A percentile compares a stretch with the other conserved stretches of the same genome.
These are phyloP conservation scores for Candida qinlingensis DNA, from an alignment of 805 yeast genomes.

Conservation along the genomic window DNA sequence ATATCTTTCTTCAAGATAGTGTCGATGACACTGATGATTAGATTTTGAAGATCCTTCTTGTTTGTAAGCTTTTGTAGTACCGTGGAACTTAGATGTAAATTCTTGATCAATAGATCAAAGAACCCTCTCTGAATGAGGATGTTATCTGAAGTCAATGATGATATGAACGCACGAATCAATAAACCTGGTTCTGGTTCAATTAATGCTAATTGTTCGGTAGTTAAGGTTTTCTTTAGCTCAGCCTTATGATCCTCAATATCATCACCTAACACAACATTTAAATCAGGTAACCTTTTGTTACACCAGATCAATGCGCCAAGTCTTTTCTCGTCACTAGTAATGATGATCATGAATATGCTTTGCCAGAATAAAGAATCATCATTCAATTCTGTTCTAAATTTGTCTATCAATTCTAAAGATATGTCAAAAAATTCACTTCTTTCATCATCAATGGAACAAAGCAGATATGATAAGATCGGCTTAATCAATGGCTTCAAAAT, in stretches of 20 bases:
- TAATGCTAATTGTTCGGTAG: conserved; percentile 53
- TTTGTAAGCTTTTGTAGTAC: conserved; percentile 45
- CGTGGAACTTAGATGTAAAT: conserved; percentile 59
- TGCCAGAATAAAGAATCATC: conserved; percentile 87
- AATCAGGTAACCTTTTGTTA: conserved; percentile 56
- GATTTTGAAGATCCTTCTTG: conserved; percentile 46
- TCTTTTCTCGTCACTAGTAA: conserved; percentile 74
- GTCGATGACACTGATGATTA: conserved; percentile 58
- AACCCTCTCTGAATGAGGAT: conserved; percentile 82
- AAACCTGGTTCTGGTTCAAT: conserved; percentile 77
- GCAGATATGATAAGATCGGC: conserved; percentile 66
- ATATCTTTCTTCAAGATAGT: conserved; percentile 80
- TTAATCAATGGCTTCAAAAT: conserved; percentile 51
- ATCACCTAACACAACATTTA: conserved; percentile 32
- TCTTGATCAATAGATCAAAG: conserved; percentile 69
- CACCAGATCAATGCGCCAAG: conserved; percentile 83
- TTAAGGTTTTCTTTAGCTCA: conserved; percentile 24
- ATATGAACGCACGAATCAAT: conserved; percentile 64
- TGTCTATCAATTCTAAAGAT: conserved; percentile 54
- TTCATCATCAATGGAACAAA: conserved; percentile 92
- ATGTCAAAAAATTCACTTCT: conserved; percentile 74
- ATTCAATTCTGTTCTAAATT: conserved; percentile 47
- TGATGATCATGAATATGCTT: conserved; percentile 64
- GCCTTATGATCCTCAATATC: conserved; percentile 22
- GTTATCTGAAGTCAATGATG: conserved; percentile 61